These are phyloP conservation scores for Cladophialophora immunda DNA, from an alignment of 2,329 filamentous ascomycete genomes.

Conservation along the genomic window DNA sequence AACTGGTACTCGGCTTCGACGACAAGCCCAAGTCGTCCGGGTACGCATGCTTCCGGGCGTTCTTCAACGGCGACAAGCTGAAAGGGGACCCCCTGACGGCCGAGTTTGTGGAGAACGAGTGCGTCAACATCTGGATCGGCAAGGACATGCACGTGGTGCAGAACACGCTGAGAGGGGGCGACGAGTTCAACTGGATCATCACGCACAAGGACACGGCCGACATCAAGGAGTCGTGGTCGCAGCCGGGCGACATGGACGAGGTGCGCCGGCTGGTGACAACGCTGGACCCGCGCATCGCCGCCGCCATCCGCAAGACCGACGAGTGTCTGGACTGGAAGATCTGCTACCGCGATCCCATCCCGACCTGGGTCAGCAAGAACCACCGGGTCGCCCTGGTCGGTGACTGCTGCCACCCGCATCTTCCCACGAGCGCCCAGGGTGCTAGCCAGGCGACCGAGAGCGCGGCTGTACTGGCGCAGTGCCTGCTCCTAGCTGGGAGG, in stretches of 20 bases:
- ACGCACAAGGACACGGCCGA: constrained; percentile 59
- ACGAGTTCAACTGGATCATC: constrained; percentile 58
- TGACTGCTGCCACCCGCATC: constrained; percentile 51
- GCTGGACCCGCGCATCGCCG: constrained; percentile 60
- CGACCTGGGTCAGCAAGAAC: constrained; percentile 41
- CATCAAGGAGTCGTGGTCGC: constrained; percentile 65
- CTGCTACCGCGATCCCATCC: constrained; percentile 43
- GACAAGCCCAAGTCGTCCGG: constrained; percentile 48
- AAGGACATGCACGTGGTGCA: constrained; percentile 60
- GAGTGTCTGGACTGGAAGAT: constrained; percentile 46
- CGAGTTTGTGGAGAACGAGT: constrained; percentile 62
- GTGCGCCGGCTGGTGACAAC: constrained; percentile 60
- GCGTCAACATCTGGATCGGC: constrained; percentile 64
- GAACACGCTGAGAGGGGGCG: constrained; percentile 61
- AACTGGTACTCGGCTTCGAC: constrained; percentile 54
- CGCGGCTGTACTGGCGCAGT: constrained; percentile 48
- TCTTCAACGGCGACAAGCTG: constrained; percentile 54
- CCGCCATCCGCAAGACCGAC: constrained; percentile 54
- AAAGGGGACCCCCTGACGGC: constrained; percentile 60
- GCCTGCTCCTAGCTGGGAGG: constrained; percentile 33
- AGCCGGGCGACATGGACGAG: constrained; percentile 62
- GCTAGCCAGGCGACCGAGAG: constrained; percentile 55
- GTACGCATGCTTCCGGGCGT: constrained; percentile 45
- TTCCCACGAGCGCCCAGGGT: constrained; percentile 56
- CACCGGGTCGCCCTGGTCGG: constrained; percentile 46